phyloP scores from a whole-genome alignment of 345 rosid species.

The Raphanus sativus region DNA sequence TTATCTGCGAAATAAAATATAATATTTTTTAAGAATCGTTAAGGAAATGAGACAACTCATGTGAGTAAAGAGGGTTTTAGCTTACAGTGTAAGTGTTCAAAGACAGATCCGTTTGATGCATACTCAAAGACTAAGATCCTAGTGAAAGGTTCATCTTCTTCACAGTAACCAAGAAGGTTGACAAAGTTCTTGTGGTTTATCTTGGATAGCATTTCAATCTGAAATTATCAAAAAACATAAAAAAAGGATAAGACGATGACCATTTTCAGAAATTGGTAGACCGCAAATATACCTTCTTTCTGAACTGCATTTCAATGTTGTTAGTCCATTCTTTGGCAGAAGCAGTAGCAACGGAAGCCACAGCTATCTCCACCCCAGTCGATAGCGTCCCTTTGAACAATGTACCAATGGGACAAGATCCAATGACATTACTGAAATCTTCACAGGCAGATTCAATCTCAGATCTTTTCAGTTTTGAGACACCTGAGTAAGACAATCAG shows the following conservation, averaged over 20 bases:
- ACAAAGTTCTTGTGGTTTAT: slow-evolving; percentile 95
- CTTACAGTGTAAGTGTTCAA: slow-evolving; percentile 94
- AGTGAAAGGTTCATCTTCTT: slow-evolving; percentile 86
- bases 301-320: slow-evolving; percentile 63
- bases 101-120: slow-evolving; percentile 91
- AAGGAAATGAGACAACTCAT: not conserved
- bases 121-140: slow-evolving; percentile 97
- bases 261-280: not conserved
- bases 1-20: slow-evolving; percentile 52
- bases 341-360: slow-evolving; percentile 56
- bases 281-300: slow-evolving; percentile 66
- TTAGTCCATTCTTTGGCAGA: slow-evolving; percentile 73
- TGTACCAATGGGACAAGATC: slow-evolving; percentile 64
- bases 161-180: slow-evolving; percentile 91
- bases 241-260: not conserved
- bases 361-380: slow-evolving; percentile 91
- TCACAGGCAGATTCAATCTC: slow-evolving; percentile 96
- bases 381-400: slow-evolving; percentile 91
- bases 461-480: slow-evolving; percentile 78
- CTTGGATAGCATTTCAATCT: slow-evolving; percentile 81
- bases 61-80: slow-evolving; percentile 2
- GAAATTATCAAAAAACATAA: slow-evolving; percentile 19
- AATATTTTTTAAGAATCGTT: not conserved
- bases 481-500: slow-evolving; percentile 52
- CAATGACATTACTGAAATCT: slow-evolving; percentile 95